phyloP scores from a whole-genome alignment of 1,139 yeast genomes.

The Schizosaccharomyces versatilis region DNA sequence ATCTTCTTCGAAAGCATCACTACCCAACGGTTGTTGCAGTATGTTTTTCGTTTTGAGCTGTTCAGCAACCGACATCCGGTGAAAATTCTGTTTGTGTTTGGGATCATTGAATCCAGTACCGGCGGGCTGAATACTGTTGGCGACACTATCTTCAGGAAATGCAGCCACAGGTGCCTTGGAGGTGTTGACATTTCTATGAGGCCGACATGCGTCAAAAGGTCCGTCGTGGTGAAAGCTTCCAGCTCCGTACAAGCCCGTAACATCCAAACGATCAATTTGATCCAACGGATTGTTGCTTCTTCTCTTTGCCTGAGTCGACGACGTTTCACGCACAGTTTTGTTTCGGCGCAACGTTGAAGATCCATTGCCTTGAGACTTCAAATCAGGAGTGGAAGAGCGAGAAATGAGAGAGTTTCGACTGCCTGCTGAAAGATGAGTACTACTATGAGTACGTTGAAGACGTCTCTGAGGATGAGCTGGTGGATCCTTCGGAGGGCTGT shows the following conservation, averaged over 20 bases:
- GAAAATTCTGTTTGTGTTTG: background rate
- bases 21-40: background rate
- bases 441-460: no score
- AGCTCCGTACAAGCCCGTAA: constrained; percentile 84
- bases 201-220: constrained; percentile 95
- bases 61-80: background rate
- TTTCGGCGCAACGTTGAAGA: background rate
- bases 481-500: no score
- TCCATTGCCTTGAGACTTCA: no score
- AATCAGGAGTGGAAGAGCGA: no score
- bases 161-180: constrained; percentile 78
- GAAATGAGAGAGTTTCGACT: no score
- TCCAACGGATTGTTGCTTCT: constrained; percentile 28
- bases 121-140: constrained; percentile 30
- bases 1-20: background rate
- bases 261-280: constrained; percentile 84
- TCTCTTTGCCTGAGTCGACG: background rate
- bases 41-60: background rate
- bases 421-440: no score
- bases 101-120: background rate
- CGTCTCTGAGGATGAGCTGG: no score
- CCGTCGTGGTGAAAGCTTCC: constrained; percentile 88
- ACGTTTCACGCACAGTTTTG: background rate
- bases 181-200: constrained; percentile 68
- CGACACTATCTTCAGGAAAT: constrained; percentile 87